Conservation (phyloP, 148 eudicot genomes). For the Spergularia bocconei region DNA sequence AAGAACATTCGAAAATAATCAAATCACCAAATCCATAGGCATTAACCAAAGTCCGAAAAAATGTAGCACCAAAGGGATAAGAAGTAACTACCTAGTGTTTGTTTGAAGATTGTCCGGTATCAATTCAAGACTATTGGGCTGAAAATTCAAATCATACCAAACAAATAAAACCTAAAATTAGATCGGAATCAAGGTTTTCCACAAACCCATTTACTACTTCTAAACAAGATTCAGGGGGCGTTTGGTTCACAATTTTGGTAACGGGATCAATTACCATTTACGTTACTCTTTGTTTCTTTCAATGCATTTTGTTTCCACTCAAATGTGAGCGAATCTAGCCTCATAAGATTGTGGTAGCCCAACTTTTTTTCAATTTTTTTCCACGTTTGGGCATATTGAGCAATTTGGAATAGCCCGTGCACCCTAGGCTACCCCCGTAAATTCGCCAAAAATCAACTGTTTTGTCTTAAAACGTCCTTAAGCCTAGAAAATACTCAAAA, state of each 20-base stretch:
- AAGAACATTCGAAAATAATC: background rate
- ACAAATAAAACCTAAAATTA: background rate
- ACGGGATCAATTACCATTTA: no score
- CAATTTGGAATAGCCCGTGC: no score
- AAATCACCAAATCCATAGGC: background rate
- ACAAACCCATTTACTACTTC: background rate
- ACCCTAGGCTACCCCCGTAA: no score
- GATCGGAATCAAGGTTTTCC: background rate
- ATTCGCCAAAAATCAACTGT: background rate
- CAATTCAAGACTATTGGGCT: background rate
- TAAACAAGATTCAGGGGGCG: background rate
- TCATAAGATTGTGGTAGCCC: no score
- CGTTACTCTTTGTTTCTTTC: no score
- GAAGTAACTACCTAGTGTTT: constrained; percentile 3
- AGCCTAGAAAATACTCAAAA: background rate
- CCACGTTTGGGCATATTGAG: no score
- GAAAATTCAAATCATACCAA: background rate
- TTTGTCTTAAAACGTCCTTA: background rate
- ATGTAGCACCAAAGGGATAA: background rate
- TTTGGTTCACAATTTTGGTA: no score
- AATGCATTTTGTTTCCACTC: no score
- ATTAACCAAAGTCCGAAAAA: background rate
- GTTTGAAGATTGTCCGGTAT: background rate
- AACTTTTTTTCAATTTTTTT: no score
- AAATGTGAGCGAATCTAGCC: no score